Base-by-base conservation (phyloP, 1,284 basidiomycete species). In the Irpex sp. region DNA sequence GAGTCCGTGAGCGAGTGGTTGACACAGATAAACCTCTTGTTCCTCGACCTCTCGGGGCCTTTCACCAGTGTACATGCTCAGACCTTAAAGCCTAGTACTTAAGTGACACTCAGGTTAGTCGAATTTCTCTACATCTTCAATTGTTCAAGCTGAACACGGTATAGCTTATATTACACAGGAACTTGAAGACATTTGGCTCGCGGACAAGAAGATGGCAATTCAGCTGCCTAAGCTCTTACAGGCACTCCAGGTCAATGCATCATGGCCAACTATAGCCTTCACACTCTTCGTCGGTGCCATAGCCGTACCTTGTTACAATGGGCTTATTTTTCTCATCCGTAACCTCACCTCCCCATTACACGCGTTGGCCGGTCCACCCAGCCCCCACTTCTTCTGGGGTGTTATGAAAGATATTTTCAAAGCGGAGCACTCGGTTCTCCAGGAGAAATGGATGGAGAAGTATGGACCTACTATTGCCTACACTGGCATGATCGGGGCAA, bases 361-460 rank as follows among this genome's bases (percentile, higher is more conserved):
- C 27, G 72, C 80, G 63, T 76, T 92, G 27, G 89, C 84, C 6
- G 89, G 90, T 0, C 91, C 90, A 0, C 82, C 84, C 58, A 86
- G 76, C 71, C 73, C 81, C 0, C 88, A 86, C 75, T 85, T 83
- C 72, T 73, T 93, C 20, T 90, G 81, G 73, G 92, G 92, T 0
- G 88, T 89, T 75, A 58, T 89, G 68, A 81, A 77, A 66, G 84
- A 88, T 6, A 83, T 91, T 3, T 78, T 78, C 66, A 77, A 82
- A 1, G 81, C 80, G n/a, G 79, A 77, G 11, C 85, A 88, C 71
- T 69, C 84, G 2, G 81, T 81, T 0, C 73, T 87, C 24, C 84
- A 88, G 38, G 87, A 90, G 68, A 76, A 85, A 76, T 94, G 92
- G 92, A 78, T 85, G 0, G 75, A 82, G 56, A 74, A 89, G 71